Conservation (phyloP, 73 alveolate species). For the Breviolum minutum region DNA sequence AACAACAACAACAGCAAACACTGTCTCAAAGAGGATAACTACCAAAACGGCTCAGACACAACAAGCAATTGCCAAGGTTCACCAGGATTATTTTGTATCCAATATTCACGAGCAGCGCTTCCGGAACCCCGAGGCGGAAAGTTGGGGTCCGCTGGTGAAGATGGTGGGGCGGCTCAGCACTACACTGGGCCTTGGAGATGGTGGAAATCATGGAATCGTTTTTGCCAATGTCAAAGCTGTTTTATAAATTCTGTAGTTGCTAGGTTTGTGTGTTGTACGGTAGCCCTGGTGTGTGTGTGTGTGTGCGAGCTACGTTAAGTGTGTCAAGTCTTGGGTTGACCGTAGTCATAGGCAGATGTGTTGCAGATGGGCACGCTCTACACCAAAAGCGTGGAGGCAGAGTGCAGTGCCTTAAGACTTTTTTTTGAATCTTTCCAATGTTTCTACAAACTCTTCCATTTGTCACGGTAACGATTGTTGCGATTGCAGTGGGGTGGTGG, state of each 20-base stretch:
- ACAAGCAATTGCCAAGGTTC: no score
- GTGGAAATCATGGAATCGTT: no score
- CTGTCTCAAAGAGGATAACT: not conserved
- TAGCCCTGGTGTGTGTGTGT: no score
- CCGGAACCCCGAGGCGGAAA: constrained; percentile 50
- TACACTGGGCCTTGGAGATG: not conserved
- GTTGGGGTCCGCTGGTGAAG: constrained; percentile 94
- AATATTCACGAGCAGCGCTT: not conserved
- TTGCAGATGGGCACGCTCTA: constrained; percentile 92
- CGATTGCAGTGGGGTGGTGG: not conserved
- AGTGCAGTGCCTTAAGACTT: not conserved
- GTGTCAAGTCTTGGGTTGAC: not conserved
- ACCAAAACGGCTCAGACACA: not conserved
- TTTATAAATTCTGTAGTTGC: no score
- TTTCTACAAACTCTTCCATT: not conserved
- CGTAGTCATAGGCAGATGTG: constrained; percentile 34
- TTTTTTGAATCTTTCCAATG: not conserved
- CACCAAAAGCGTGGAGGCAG: constrained; percentile 79
- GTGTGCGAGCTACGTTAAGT: no score
- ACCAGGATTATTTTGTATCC: no score
- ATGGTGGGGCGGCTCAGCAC: not conserved
- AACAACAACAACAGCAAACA: not conserved
- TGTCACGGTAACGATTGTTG: not conserved
- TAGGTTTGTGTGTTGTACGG: no score
- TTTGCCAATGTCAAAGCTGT: no score